These are phyloP conservation scores for Paxillus ammoniavirescens DNA, from an alignment of 768 basidiomycete species.

Conservation along the genomic window DNA sequence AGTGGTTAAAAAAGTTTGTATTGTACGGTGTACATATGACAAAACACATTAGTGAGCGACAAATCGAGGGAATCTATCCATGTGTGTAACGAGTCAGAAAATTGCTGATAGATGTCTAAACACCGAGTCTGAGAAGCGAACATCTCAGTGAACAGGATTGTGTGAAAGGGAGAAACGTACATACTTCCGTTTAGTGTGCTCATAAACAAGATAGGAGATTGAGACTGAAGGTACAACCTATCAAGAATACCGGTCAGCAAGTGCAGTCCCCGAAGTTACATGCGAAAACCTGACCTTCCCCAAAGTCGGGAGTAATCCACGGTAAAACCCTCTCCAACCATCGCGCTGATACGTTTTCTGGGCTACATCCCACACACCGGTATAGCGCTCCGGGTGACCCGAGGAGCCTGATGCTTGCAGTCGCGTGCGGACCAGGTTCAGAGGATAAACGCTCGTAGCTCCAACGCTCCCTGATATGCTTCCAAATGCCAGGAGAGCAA, in stretches of 20 bases:
- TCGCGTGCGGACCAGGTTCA: slow-evolving; percentile 90
- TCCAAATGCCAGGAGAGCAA: slow-evolving; percentile 87
- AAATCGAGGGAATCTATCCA: slow-evolving; percentile 25
- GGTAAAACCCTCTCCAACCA: slow-evolving; percentile 94
- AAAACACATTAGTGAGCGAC: slow-evolving; percentile 19
- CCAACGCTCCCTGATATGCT: slow-evolving; percentile 93
- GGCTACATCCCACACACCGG: slow-evolving; percentile 83
- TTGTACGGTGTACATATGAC: slow-evolving; percentile 27
- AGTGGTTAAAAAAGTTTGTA: slow-evolving; percentile 18
- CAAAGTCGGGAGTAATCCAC: slow-evolving; percentile 86
- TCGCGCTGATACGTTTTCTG: slow-evolving; percentile 77
- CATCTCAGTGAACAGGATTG: slow-evolving; percentile 2
- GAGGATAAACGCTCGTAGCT: slow-evolving; percentile 89
- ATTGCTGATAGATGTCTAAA: slow-evolving; percentile 36
- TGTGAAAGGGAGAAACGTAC: slow-evolving; percentile 17
- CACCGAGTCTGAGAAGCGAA: slow-evolving; percentile 51
- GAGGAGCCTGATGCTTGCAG: slow-evolving; percentile 95
- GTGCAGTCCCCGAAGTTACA: neutral
- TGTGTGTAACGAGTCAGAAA: slow-evolving; percentile 18
- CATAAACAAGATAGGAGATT: slow-evolving; percentile 95
- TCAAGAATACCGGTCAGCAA: slow-evolving; percentile 8
- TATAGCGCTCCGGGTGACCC: slow-evolving; percentile 90
- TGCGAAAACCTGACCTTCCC: slow-evolving; percentile 63
- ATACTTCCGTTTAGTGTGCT: slow-evolving; percentile 78
- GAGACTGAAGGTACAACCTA: slow-evolving; percentile 96